Conservation (phyloP, 192 early-diverging fungal genomes). For the Linnemannia zychae region DNA sequence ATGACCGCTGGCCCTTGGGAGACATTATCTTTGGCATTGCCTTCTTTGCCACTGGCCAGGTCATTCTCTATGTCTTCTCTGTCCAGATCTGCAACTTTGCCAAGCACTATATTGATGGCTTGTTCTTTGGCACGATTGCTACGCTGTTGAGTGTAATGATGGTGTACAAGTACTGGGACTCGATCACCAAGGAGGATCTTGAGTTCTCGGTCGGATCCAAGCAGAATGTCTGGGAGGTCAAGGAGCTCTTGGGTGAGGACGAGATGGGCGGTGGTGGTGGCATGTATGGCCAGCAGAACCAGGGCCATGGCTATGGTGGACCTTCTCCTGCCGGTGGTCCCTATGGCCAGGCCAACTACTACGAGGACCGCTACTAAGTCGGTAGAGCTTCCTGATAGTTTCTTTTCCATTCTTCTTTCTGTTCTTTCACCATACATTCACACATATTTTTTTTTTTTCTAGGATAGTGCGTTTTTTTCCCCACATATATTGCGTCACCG, state of each 20-base stretch:
- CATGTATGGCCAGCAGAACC: slow-evolving; percentile 23
- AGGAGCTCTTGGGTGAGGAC: slow-evolving; percentile 73
- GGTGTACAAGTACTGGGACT: slow-evolving; percentile 97
- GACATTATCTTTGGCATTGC: slow-evolving; percentile 84
- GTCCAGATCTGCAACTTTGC: slow-evolving; percentile 78
- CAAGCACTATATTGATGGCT: slow-evolving; percentile 91
- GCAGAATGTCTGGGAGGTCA: slow-evolving; percentile 87
- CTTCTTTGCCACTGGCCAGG: slow-evolving; percentile 83
- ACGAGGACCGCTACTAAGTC: slow-evolving; percentile 40
- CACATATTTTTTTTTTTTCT: background rate
- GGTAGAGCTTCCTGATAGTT: background rate
- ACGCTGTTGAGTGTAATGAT: slow-evolving; percentile 91
- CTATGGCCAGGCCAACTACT: slow-evolving; percentile 46
- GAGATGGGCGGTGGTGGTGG: slow-evolving; percentile 51
- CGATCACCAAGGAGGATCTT: slow-evolving; percentile 92
- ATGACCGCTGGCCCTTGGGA: slow-evolving; percentile 90
- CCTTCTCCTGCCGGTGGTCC: slow-evolving; percentile 19
- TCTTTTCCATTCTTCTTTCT: slow-evolving; percentile 12
- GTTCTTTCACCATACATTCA: background rate
- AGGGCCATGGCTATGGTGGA: slow-evolving; percentile 13
- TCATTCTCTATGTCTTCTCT: slow-evolving; percentile 79
- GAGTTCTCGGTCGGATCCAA: slow-evolving; percentile 91
- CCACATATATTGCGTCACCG: no score
- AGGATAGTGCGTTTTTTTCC: no score
- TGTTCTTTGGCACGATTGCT: slow-evolving; percentile 89